Evolutionary conservation across 352 stramenopile species (phyloP).

Genomic region (Phytophthora melonis): DNA sequence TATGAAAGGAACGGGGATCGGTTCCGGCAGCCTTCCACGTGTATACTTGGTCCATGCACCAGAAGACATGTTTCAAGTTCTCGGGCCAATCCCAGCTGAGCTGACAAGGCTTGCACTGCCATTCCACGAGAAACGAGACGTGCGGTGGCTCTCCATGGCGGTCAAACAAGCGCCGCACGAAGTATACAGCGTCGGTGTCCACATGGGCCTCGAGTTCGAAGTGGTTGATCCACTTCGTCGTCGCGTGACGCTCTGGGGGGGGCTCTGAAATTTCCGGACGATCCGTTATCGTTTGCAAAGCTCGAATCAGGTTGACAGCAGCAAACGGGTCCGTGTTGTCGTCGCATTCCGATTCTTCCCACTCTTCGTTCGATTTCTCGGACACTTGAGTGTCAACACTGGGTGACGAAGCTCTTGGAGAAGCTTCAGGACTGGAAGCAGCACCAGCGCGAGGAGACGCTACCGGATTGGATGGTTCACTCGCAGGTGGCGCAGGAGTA

Average conservation of each 20-base stretch:
- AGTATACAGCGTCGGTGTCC: background rate
- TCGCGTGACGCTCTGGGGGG: too few species aligned
- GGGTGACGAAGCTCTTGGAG: too few species aligned
- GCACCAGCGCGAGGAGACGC: background rate
- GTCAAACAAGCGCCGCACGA: background rate
- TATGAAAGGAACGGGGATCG: background rate
- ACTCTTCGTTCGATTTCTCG: background rate
- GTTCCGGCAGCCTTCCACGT: background rate
- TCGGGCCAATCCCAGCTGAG: background rate
- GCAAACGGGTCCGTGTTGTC: background rate
- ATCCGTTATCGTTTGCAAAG: conserved; percentile 15
- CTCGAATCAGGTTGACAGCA: background rate
- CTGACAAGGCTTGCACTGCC: background rate
- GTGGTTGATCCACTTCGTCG: background rate
- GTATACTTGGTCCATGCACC: background rate
- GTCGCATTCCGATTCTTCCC: background rate
- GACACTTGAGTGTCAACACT: too few species aligned
- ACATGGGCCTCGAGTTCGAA: background rate
- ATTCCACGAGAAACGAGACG: background rate
- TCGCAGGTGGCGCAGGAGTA: background rate
- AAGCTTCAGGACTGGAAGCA: background rate
- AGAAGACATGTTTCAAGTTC: background rate
- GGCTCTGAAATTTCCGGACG: background rate
- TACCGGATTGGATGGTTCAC: background rate
- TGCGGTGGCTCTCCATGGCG: background rate